Evolutionary conservation across 2,329 filamentous ascomycete genomes (phyloP).

Genomic region (Pezicula radicicola): DNA sequence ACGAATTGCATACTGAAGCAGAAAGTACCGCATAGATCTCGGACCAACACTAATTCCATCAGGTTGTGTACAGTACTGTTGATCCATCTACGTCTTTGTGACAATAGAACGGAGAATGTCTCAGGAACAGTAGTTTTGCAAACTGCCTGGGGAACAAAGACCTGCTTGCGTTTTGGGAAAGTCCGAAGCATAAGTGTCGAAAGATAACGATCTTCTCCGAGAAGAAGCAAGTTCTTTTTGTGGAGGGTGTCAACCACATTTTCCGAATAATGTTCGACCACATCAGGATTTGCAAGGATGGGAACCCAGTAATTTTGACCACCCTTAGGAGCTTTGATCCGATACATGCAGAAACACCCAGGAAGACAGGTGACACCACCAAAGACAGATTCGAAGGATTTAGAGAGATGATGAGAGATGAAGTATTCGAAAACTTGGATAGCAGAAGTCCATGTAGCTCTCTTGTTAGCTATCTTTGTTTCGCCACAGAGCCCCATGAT

Average conservation of each 20-base stretch:
- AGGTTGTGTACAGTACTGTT: slow-evolving; percentile 99
- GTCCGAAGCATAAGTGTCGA: slow-evolving; percentile 98
- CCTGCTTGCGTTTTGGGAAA: slow-evolving; percentile 97
- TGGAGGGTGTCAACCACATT: slow-evolving; percentile 98
- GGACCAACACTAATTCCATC: slow-evolving; percentile 93
- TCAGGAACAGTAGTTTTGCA: slow-evolving; percentile 98
- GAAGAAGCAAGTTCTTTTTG: slow-evolving; percentile 90
- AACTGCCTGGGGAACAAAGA: slow-evolving; percentile 96
- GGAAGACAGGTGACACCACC: slow-evolving; percentile 98
- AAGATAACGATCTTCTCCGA: slow-evolving; percentile 92
- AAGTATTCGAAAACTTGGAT: slow-evolving; percentile 99
- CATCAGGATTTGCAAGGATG: slow-evolving; percentile 95
- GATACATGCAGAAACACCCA: slow-evolving; percentile 99
- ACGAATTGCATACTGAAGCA: slow-evolving; percentile 99
- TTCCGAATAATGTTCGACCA: slow-evolving; percentile 98
- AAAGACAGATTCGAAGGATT: slow-evolving; percentile 97
- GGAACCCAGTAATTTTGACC: slow-evolving; percentile 99
- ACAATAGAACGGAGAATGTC: slow-evolving; percentile 85
- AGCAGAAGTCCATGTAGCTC: slow-evolving; percentile 89
- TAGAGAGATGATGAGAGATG: slow-evolving; percentile 94
- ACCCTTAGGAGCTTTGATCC: slow-evolving; percentile 98
- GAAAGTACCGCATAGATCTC: slow-evolving; percentile 96
- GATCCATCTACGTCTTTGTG: slow-evolving; percentile 96
- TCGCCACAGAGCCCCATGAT: slow-evolving; percentile 99
- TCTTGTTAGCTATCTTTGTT: slow-evolving; percentile 99